These are phyloP conservation scores for Ophiorrhiza pumila DNA, from an alignment of 257 asterid species.

Conservation along the genomic window DNA sequence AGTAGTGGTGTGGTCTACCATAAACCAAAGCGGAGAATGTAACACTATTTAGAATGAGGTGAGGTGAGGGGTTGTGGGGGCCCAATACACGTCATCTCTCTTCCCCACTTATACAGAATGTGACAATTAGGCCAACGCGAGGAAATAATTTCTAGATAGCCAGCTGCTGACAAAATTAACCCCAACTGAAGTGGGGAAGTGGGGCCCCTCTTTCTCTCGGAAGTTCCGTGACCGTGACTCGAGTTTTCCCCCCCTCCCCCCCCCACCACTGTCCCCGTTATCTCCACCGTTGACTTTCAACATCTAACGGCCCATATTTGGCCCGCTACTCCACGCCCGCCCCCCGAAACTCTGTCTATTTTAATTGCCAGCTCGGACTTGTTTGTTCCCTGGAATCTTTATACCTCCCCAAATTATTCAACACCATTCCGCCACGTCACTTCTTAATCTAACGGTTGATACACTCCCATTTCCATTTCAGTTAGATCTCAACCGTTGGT, in stretches of 20 bases:
- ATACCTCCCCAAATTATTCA: slow-evolving; percentile 15
- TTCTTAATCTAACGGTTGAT: slow-evolving; percentile 12
- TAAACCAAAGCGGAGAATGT: not conserved
- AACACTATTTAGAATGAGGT: not conserved
- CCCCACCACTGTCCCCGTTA: not conserved
- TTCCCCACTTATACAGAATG: slow-evolving; percentile 28
- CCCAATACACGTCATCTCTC: slow-evolving; percentile 28
- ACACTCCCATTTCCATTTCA: slow-evolving; percentile 17
- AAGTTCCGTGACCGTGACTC: slow-evolving; percentile 69
- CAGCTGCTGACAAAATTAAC: slow-evolving; percentile 21
- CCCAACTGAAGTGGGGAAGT: no score
- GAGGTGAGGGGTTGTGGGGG: slow-evolving; percentile 13
- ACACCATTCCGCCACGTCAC: slow-evolving; percentile 49
- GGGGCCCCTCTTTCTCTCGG: slow-evolving; percentile 39
- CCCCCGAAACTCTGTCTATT: slow-evolving; percentile 26
- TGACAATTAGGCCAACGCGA: slow-evolving; percentile 43
- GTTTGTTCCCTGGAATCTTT: slow-evolving; percentile 28
- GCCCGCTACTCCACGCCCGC: slow-evolving; percentile 27
- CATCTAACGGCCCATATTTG: slow-evolving; percentile 29
- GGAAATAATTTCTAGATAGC: slow-evolving; percentile 29
- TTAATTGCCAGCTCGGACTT: slow-evolving; percentile 56
- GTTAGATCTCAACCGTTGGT: slow-evolving; percentile 36
- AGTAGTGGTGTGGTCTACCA: slow-evolving; percentile 10
- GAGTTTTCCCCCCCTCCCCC: slow-evolving; percentile 13
- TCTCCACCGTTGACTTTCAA: slow-evolving; percentile 32